Base-by-base conservation (phyloP, 495 filamentous ascomycete genomes). In the Physcia stellaris region DNA sequence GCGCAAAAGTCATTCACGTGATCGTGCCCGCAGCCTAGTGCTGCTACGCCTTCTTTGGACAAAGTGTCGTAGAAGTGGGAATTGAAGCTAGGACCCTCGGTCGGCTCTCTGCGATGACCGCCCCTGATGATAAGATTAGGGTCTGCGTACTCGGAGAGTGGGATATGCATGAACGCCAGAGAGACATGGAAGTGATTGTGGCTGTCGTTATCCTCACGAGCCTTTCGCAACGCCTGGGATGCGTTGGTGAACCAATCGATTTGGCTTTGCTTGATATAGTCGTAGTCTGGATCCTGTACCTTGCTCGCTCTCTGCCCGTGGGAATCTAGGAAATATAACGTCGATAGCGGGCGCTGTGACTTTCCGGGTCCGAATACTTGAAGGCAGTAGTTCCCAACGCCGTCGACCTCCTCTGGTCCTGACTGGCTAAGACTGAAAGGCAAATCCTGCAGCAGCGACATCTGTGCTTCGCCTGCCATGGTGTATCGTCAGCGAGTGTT, bases 1-100 rank as follows among this genome's bases (percentile, higher is more conserved):
- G 53, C 54, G 41, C 50, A 61, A 54, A 59, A 59, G 47, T 59
- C 51, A 49, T 60, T 60, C 31, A 58, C 54, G 43, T 60, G 54
- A 54, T 60, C 56, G 47, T 60, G 55, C 32, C 55, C 56, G 42
- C 50, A 57, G 42, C 50, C 46, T 47, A 61, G 38, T 48, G 43
- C 55, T 45, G 45, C 37, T 47, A 61, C 47, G 35, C 49, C 45
- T 51, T 47, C 55, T 48, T 55, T 46, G 32, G 45, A 50, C 39
- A 61, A 51, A 46, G 57, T 53, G 37, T 58, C 47, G 40, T 58
- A 58, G 45, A 62, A 57, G 46, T 54, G 40, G 37, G 57, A 52
- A 44, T 62, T 60, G 44, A 49, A 50, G 36, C 42, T 51, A n/a
- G 58, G 58, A 33, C 54, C 37, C 38, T 57, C 52, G 23, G 53